phyloP scores from a whole-genome alignment of 345 rosid species.

The Camelina hispida region DNA sequence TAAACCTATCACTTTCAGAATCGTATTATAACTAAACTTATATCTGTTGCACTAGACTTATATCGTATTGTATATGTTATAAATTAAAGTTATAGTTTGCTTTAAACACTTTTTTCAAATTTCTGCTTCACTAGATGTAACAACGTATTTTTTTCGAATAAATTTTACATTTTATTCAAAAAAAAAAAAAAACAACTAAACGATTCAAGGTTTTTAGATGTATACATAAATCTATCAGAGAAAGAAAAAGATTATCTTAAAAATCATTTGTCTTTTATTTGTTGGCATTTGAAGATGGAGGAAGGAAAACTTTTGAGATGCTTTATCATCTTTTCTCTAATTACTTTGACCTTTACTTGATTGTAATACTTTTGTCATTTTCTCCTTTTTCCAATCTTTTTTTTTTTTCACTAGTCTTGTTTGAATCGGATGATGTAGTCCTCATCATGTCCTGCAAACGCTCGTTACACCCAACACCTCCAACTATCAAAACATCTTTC shows the following conservation, averaged over 20 bases:
- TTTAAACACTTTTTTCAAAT: no score
- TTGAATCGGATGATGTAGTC: slow-evolving; percentile 42
- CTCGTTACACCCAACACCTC: slow-evolving; percentile 96
- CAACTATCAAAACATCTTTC: slow-evolving; percentile 91
- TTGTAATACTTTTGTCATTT: slow-evolving; percentile 28
- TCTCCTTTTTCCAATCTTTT: neutral
- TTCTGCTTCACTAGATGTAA: no score
- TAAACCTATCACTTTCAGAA: no score
- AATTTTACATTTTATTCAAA: no score
- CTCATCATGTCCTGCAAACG: slow-evolving; percentile 97
- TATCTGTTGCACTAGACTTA: no score
- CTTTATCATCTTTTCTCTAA: slow-evolving; percentile 25
- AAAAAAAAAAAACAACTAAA: no score
- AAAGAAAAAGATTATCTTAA: neutral
- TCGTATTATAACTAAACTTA: no score
- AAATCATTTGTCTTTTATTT: slow-evolving; percentile 15
- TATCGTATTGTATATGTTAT: no score
- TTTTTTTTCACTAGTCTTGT: neutral
- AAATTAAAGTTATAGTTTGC: no score
- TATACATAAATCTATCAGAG: neutral
- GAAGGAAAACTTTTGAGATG: slow-evolving; percentile 14
- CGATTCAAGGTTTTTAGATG: no score
- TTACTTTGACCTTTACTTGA: slow-evolving; percentile 23
- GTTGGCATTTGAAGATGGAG: slow-evolving; percentile 35
- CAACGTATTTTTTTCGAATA: no score